These are phyloP conservation scores for Trichoderma hamatum DNA, from an alignment of 2,329 filamentous ascomycete species.

Conservation along the genomic window DNA sequence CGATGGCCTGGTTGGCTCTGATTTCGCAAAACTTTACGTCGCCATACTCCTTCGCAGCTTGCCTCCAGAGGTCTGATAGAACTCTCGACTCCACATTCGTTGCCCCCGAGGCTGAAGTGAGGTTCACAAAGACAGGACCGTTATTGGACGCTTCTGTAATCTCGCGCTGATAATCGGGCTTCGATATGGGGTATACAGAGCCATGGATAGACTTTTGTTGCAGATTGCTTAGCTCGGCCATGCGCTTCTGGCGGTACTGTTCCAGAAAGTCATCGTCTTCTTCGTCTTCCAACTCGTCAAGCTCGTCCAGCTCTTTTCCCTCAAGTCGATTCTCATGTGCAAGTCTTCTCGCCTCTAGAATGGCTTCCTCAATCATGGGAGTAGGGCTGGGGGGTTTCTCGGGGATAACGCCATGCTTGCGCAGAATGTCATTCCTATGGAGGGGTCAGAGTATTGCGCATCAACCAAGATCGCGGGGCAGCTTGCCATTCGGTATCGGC, in stretches of 20 bases:
- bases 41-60: constrained; percentile 81
- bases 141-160: constrained; percentile 87
- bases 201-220: constrained; percentile 80
- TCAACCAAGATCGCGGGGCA: constrained; percentile 33
- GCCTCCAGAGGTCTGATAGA: constrained; percentile 81
- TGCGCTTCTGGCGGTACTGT: constrained; percentile 82
- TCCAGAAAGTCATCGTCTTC: constrained; percentile 94
- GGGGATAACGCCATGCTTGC: constrained; percentile 95
- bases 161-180: constrained; percentile 88
- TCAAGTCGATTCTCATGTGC: constrained; percentile 92
- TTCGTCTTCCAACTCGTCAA: constrained; percentile 90
- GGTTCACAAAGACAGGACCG: constrained; percentile 71
- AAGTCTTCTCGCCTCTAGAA: constrained; percentile 77
- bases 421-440: constrained; percentile 92
- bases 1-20: constrained; percentile 86
- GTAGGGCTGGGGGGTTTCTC: constrained; percentile 96
- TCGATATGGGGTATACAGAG: constrained; percentile 89
- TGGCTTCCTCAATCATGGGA: constrained; percentile 92
- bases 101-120: constrained; percentile 75
- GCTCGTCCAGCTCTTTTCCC: constrained; percentile 90
- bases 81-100: constrained; percentile 82
- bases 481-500: constrained; percentile 94
- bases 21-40: constrained; percentile 99
- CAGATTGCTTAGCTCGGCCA: constrained; percentile 77
- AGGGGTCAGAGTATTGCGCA: constrained; percentile 33